phyloP scores from a whole-genome alignment of 352 stramenopile species.

The Peronospora tabacina region DNA sequence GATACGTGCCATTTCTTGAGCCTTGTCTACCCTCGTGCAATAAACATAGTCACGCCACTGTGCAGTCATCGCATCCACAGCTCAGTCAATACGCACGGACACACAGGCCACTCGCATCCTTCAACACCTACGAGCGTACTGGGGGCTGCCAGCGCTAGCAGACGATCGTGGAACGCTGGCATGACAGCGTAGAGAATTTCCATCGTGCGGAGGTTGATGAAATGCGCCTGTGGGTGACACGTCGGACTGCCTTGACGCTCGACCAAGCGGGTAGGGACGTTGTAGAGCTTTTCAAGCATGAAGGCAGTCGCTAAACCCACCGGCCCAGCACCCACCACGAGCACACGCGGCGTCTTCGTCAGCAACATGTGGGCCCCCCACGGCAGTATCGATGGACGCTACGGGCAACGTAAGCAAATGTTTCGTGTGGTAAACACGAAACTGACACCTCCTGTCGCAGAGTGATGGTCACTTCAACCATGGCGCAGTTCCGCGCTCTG shows the following conservation, averaged over 20 bases:
- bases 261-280: conserved; percentile 62
- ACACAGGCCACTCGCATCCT: neutral
- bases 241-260: conserved; percentile 67
- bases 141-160: conserved; percentile 52
- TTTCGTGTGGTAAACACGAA: conserved; percentile 4
- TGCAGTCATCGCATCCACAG: conserved; percentile 1
- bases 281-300: conserved; percentile 64
- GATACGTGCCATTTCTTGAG: conserved; percentile 61
- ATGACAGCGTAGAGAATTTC: conserved; percentile 85
- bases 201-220: conserved; percentile 92
- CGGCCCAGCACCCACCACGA: conserved; percentile 68
- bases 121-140: conserved; percentile 40
- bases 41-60: conserved; percentile 86
- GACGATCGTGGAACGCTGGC: conserved; percentile 59
- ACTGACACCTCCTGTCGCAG: neutral
- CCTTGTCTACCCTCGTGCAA: conserved; percentile 59
- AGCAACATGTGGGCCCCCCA: conserved; percentile 10
- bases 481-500: conserved; percentile 17
- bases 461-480: conserved; percentile 28
- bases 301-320: conserved; percentile 61
- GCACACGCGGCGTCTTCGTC: conserved; percentile 36
- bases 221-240: conserved; percentile 91
- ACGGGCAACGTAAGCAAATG: conserved; percentile 3
- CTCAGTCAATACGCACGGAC: conserved; percentile 3
- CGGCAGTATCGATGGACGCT: conserved; percentile 5